Percentiles rank a stretch among this genome's conserved stretches.
These are phyloP conservation scores for Plectosphaerella cucumerina DNA, from an alignment of 2,329 filamentous ascomycete genomes.

Conservation along the genomic window DNA sequence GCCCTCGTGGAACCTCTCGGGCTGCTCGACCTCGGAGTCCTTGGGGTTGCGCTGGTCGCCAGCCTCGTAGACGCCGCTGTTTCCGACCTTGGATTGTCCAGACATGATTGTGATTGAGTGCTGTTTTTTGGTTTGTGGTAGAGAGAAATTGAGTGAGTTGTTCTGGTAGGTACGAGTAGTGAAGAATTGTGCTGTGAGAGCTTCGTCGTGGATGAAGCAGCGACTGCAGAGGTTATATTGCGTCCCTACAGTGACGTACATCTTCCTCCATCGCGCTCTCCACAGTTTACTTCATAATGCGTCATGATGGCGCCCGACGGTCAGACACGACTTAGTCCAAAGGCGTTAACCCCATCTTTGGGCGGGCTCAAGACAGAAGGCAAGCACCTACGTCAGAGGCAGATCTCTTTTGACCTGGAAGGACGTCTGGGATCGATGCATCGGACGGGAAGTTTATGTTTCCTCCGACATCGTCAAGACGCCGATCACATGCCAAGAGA, in stretches of 20 bases:
- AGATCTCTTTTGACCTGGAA: no score
- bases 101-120: constrained; percentile 25
- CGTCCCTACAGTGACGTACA: not conserved
- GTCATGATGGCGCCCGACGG: not conserved
- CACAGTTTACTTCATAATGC: not conserved
- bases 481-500: no score
- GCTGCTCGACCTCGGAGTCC: constrained; percentile 43
- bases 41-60: constrained; percentile 69
- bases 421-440: no score
- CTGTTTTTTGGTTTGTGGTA: not conserved
- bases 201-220: no score
- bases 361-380: no score
- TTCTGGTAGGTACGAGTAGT: not conserved
- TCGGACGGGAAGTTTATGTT: no score
- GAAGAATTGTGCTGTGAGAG: not conserved
- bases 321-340: no score
- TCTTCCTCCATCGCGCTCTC: not conserved
- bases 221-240: not conserved
- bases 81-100: constrained; percentile 62
- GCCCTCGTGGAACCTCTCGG: constrained; percentile 67
- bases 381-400: no score
- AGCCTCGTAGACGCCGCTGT: constrained; percentile 63
- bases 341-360: no score
- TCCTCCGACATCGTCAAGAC: no score
- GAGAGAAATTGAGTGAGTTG: not conserved